phyloP scores from a whole-genome alignment of 2,329 filamentous ascomycete genomes.

The Huntiella decipiens region DNA sequence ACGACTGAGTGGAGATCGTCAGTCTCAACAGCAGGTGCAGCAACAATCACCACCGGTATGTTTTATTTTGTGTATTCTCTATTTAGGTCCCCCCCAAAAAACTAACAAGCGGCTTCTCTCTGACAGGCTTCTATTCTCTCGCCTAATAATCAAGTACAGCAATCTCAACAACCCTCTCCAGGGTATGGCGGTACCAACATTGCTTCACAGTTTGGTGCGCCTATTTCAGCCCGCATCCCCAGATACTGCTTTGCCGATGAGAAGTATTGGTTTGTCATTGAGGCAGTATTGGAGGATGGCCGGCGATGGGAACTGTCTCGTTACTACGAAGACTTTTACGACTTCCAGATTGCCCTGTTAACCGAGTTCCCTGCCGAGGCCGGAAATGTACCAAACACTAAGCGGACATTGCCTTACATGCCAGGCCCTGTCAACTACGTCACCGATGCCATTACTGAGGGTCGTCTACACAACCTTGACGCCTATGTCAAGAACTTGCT shows the following conservation, averaged over 20 bases:
- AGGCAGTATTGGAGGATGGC: constrained; percentile 76
- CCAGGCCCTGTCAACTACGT: constrained; percentile 94
- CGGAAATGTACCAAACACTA: constrained; percentile 61
- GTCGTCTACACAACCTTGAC: constrained; percentile 77
- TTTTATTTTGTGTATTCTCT: neutral
- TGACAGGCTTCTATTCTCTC: neutral
- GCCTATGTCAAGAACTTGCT: constrained; percentile 90
- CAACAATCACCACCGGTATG: constrained; percentile 4
- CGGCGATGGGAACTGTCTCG: constrained; percentile 82
- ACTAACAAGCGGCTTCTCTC: neutral
- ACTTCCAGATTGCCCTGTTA: constrained; percentile 89
- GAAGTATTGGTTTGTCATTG: constrained; percentile 97
- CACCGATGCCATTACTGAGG: constrained; percentile 92
- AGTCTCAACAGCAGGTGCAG: constrained; percentile 7
- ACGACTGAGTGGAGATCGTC: constrained; percentile 6
- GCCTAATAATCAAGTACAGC: neutral
- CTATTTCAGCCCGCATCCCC: constrained; percentile 68
- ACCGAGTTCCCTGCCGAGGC: constrained; percentile 86
- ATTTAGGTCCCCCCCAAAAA: neutral
- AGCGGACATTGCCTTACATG: constrained; percentile 86
- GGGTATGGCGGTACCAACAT: constrained; percentile 16
- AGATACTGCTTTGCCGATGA: constrained; percentile 92
- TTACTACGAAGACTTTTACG: constrained; percentile 97
- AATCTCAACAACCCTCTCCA: constrained; percentile 1
- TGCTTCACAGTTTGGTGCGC: constrained; percentile 46